Base-by-base conservation (phyloP, 331 rosid genomes). In the Phaseolus coccineus region DNA sequence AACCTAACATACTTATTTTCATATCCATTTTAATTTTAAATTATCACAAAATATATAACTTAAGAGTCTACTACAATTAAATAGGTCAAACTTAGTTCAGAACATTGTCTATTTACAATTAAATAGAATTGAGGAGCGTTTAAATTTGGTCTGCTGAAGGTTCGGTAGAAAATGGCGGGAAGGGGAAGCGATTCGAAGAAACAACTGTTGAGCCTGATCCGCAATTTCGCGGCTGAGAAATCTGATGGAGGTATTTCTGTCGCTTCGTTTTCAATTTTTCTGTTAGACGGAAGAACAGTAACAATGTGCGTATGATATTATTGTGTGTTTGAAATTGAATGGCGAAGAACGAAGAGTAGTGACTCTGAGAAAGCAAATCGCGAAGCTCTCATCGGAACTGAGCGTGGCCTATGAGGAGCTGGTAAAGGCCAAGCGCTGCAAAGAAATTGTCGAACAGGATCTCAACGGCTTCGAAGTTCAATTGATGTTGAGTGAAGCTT, bases 211-310 rank as follows among this genome's bases (percentile, higher is more conserved):
- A 77, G 84, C 71, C 86, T 91, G 30, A 91, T 94, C 25, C 93
- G 87, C 81, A 87, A 89, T 77, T 86, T 86, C 76, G 92, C 91
- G 24, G 61, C 97, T n/a, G 98, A 94, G 83, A 91, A 86, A 81
- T 81, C 87, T 46, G 92, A 87, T 77, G 97, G 97, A 87, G 97
- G 97, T 92, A 81, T 27, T 69, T 62, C 78, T 61, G 33, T 46
- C 51, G 50, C 22, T 44, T 80, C 62, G 33, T 57, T 9, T 58
- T 52, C 31, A 4, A n/a, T 30, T 1, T 19, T 19, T 9, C 13
- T 12, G 7, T 33, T 63, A 1, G 46, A 59, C 31, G 8, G n/a
- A 28, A 28, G n/a, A 28, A 52, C 37, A 24, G 8, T 22, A 2
- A 64, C 3, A 31, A 62, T n/a, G 33, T 65, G 40, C 5, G 6